Evolutionary conservation across 2,329 filamentous ascomycete species (phyloP).

Genomic region (Botrytis galanthina): DNA sequence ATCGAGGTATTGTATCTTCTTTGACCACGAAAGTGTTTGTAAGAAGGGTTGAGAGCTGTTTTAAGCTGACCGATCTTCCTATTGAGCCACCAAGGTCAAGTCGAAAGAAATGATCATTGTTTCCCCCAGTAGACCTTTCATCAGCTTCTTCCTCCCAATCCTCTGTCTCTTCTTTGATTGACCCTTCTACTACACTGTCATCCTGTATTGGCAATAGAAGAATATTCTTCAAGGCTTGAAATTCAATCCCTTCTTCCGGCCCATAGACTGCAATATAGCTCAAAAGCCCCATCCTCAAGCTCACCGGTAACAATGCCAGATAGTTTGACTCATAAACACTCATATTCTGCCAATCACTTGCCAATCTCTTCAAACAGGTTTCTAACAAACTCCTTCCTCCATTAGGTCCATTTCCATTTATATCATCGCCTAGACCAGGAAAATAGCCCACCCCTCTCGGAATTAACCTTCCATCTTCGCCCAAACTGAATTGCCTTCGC

Average conservation of each 20-base stretch:
- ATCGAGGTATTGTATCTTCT: constrained; percentile 23
- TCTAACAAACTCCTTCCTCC: constrained; percentile 45
- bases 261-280: constrained; percentile 48
- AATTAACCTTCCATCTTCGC: constrained; percentile 32
- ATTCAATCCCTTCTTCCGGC: constrained; percentile 47
- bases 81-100: constrained; percentile 55
- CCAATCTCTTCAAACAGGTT: constrained; percentile 50
- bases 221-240: constrained; percentile 51
- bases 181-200: neutral
- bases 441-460: constrained; percentile 36
- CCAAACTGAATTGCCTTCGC: neutral
- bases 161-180: constrained; percentile 21
- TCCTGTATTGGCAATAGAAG: constrained; percentile 39
- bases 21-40: constrained; percentile 17
- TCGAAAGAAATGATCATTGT: constrained; percentile 50
- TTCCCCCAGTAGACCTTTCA: constrained; percentile 21
- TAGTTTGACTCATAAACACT: constrained; percentile 56
- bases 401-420: neutral
- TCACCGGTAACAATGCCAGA: constrained; percentile 54
- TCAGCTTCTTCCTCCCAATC: constrained; percentile 29
- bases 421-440: constrained; percentile 41
- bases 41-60: constrained; percentile 44
- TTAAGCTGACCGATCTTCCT: constrained; percentile 51
- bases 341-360: constrained; percentile 54
- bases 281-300: constrained; percentile 52